A percentile compares a stretch with the other conserved stretches of the same genome.
Conservation (phyloP, 208 protist species). For the Crithidia thermophila region DNA sequence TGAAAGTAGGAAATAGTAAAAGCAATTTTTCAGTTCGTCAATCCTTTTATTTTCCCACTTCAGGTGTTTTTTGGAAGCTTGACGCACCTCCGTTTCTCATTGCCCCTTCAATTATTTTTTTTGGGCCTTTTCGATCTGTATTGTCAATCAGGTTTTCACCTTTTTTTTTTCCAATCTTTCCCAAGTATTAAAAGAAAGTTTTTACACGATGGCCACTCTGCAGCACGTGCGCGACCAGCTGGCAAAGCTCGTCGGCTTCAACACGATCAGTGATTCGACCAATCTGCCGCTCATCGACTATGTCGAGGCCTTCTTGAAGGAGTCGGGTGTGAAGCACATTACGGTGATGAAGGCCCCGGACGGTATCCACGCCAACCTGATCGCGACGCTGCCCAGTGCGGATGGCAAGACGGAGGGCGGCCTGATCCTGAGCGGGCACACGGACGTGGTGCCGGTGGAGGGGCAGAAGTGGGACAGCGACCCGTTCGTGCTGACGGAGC, state of each 20-base stretch:
- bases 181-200: slow-evolving; percentile 20
- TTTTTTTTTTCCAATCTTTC: slow-evolving; percentile 10
- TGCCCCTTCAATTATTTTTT: too few species aligned
- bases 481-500: slow-evolving; percentile 66
- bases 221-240: slow-evolving; percentile 36
- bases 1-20: neutral
- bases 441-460: slow-evolving; percentile 72
- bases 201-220: slow-evolving; percentile 21
- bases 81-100: too few species aligned
- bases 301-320: slow-evolving; percentile 34
- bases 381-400: slow-evolving; percentile 54
- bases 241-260: slow-evolving; percentile 62
- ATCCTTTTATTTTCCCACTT: too few species aligned
- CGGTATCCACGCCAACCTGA: slow-evolving; percentile 66
- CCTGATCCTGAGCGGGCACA: slow-evolving; percentile 73
- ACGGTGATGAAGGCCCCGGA: slow-evolving; percentile 36
- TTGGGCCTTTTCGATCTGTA: too few species aligned
- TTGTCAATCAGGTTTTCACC: neutral
- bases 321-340: slow-evolving; percentile 36
- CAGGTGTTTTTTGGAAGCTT: too few species aligned
- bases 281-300: slow-evolving; percentile 60
- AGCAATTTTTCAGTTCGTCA: slow-evolving; percentile 1
- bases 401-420: slow-evolving; percentile 56
- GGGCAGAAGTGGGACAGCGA: slow-evolving; percentile 73
- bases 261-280: slow-evolving; percentile 53